Evolutionary conservation across 2,329 filamentous ascomycete species (phyloP), one percentile per base, ranked within the genome.

Genomic region (Aspergillus uvarum): DNA sequence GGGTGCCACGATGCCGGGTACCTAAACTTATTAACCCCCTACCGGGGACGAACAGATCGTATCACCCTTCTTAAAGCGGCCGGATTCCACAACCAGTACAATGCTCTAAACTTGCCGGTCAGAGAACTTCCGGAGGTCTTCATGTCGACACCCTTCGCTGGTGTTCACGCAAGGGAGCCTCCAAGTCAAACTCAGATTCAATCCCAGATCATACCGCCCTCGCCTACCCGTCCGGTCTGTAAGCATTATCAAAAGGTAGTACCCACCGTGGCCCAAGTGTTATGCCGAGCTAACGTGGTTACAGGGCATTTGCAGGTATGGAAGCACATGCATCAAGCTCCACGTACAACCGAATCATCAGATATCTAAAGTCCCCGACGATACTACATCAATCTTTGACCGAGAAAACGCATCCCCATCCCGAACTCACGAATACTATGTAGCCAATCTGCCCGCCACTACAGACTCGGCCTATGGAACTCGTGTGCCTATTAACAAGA

Each of bases 1-100:
- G 85, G 82, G 44, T 88, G 86, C 66, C 85, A 88, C 64, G 84
- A 88, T 65, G 77, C 77, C 24, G 81, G 82, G 54, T 87, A 88
- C 68, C 73, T 86, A 50, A 80, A 83, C 7, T 79, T 86, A 51
- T 74, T 89, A 26, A 82, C 79, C 5, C 82, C 82, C 7, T 83
- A 83, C 65, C 75, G 74, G 48, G 81, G 80, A 48, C 77, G 80
- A 59, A 70, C 73, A 7, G 78, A 83, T 24, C 79, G 80, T 54
- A 80, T 87, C 60, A 87, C 85, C 0, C 80, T 87, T 11, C 70
- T 88, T 48, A 80, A 79, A 59, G 79, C 78, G n/a, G 72, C 81
- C 24, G 74, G 74, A 2, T 83, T 85, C 62, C 81, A 83, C 62
- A 72, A 76, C 2, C 81, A 87, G 60, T 87, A 85, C 59, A 72